Evolutionary conservation across 2,329 filamentous ascomycete species (phyloP).

Genomic region (Boeremia lycopersici): DNA sequence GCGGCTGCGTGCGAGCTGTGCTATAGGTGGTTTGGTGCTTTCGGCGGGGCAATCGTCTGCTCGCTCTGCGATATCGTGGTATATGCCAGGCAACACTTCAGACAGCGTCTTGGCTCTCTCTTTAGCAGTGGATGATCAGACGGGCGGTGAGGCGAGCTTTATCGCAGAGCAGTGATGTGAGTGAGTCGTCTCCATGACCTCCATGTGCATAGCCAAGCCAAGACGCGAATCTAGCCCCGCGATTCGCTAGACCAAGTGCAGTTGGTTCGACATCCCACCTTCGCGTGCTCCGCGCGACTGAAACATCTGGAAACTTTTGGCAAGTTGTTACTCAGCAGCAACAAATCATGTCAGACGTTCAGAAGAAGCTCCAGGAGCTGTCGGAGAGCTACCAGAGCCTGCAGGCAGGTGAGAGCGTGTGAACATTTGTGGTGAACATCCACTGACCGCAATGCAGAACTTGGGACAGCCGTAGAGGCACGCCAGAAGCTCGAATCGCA

Average conservation of each 20-base stretch:
- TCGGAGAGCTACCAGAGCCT: conserved; percentile 88
- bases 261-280: conserved; percentile 30
- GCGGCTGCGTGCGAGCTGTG: conserved; percentile 7
- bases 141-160: neutral
- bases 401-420: conserved; percentile 69
- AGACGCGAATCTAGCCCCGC: conserved; percentile 19
- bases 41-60: conserved; percentile 13
- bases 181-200: conserved; percentile 1
- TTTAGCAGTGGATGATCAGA: neutral
- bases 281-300: conserved; percentile 25
- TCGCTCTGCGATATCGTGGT: neutral
- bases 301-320: conserved; percentile 23
- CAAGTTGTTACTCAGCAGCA: conserved; percentile 36
- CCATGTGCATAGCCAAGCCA: conserved; percentile 15
- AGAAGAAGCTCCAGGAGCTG: conserved; percentile 79
- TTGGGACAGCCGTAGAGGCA: conserved; percentile 75
- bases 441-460: conserved; percentile 62
- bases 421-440: neutral
- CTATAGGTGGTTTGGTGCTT: conserved; percentile 16
- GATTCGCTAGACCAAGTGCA: conserved; percentile 32
- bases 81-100: neutral
- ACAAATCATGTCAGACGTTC: conserved; percentile 59
- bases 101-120: neutral
- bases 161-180: conserved; percentile 5
- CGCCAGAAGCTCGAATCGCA: conserved; percentile 93